Evolutionary conservation across 2,329 filamentous ascomycete genomes (phyloP), one percentile per base, ranked within the genome.

Genomic region (Rhynchosporium agropyri): DNA sequence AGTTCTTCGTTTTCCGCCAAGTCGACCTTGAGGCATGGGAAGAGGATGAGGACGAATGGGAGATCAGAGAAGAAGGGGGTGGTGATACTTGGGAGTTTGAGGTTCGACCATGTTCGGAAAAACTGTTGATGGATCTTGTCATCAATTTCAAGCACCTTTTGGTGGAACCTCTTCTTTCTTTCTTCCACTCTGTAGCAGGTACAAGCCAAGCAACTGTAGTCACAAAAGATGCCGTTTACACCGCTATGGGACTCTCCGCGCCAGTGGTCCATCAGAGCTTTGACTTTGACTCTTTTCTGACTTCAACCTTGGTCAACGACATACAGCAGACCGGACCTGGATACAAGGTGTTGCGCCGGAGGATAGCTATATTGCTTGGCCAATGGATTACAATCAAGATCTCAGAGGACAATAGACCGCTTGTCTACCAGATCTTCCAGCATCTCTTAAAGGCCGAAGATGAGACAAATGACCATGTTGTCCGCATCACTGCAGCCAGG

Each of bases 1-100:
- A 89, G 70, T 91, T 97, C 69, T 95, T 99, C 74, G 84, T 95
- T 43, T 95, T 98, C 75, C 86, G 92, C 40, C 85, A 89, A 63
- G 86, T 87, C 58, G 95, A 99, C 75, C 83, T 98, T 0, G 87
- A 92, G 65, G 89, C 92, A 63, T 99, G 95, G 95, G 89, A 96
- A 73, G 89, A 96, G 72, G 92, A 97, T 63, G 92, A 94, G 0
- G 92, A 99, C 75, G 92, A 96, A 60, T 99, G 95, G 93, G 94
- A 97, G 75, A 88, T 90, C 67, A 87, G 89, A 71, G 92, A 97
- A 78, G 92, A 96, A 71, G 90, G 89, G 64, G 86, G 91, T 63
- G 88, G 90, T 42, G 90, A 92, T 69, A 91, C 90, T 1, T 98
- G 90, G 83, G 92, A 98, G 72, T 97, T 93, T 79, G 91, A 94